These are phyloP conservation scores for Chrysanthemum lavandulifolium DNA, from an alignment of 129 eudicot species.

Conservation along the genomic window DNA sequence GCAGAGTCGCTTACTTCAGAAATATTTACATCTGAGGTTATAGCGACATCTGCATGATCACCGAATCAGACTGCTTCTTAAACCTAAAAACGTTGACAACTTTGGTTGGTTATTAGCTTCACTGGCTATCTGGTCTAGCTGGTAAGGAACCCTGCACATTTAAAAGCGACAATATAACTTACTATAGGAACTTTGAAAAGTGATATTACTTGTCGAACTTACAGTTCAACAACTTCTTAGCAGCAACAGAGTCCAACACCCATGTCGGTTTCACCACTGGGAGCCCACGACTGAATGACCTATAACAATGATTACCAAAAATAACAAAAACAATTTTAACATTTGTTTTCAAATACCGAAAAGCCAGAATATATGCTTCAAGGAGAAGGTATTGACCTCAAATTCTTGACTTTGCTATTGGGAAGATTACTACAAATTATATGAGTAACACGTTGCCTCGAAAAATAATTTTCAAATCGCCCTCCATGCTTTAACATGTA, in stretches of 20 bases:
- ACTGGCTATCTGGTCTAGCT: conserved; percentile 79
- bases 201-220: conserved; percentile 24
- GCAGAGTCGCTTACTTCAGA: conserved; percentile 35
- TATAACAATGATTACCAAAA: conserved; percentile 29
- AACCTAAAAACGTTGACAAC: conserved; percentile 55
- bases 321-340: not conserved
- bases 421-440: conserved; percentile 96
- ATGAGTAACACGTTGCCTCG: conserved; percentile 85
- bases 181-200: not conserved
- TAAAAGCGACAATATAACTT: not conserved
- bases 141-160: conserved; percentile 72
- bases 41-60: conserved; percentile 20
- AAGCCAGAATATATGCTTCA: conserved; percentile 1
- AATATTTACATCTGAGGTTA: conserved; percentile 5
- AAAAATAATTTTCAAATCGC: conserved; percentile 86
- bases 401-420: conserved; percentile 81
- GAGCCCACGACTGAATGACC: conserved; percentile 94
- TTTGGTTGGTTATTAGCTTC: conserved; percentile 70
- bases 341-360: not conserved
- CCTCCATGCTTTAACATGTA: conserved; percentile 94
- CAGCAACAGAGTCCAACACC: conserved; percentile 88
- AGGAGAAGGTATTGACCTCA: conserved; percentile 49
- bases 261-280: conserved; percentile 93
- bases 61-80: conserved; percentile 34
- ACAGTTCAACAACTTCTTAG: conserved; percentile 77